Evolutionary conservation across 176 grass and related monocot genomes (phyloP), one percentile per base, ranked within the genome.

Genomic region (Thinopyrum elongatum): DNA sequence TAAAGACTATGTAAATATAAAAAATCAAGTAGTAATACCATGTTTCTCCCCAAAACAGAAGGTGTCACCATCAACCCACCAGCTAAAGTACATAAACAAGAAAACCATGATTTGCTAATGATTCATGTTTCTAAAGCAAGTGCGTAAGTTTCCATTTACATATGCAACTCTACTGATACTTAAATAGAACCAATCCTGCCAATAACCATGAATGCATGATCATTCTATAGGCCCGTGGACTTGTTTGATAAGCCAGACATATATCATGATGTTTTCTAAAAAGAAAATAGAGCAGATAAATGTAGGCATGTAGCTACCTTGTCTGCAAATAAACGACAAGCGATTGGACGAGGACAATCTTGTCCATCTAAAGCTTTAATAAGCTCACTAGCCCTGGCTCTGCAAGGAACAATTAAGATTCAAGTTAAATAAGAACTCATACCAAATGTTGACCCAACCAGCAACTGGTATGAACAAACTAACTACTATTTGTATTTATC

Each of bases 341-440:
- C 82, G 19, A 91, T 84, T 84, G 89, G 81, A 61, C 62, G 76
- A 23, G 89, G 85, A 49, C 85, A 91, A 69, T 91, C 89, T 7
- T 77, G 85, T 81, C 89, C 89, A 87, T 87, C 61, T 84, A 91
- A 91, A 84, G 89, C 81, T 87, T 80, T 87, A 84, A 80, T 87
- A 84, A 91, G 81, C 62, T 91, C 85, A 80, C 12, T 75, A 30
- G 70, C 89, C 61, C 85, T 87, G 74, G 85, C 76, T 87, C 89
- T 91, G 81, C 19, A 69, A 51, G n/a, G 21, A 87, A 87, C 4
- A 34, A 36, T 58, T 80, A 72, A 65, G 41, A 58, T 80, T 39
- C 13, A 83, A 78, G 35, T 63, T 78, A 85, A 77, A 78, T 78
- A 78, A 55, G 31, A 46, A 19, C 42, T 58, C 33, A 23, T 25